Evolutionary conservation across 2,329 filamentous ascomycete species (phyloP).

Genomic region (Curvularia verruculosa): DNA sequence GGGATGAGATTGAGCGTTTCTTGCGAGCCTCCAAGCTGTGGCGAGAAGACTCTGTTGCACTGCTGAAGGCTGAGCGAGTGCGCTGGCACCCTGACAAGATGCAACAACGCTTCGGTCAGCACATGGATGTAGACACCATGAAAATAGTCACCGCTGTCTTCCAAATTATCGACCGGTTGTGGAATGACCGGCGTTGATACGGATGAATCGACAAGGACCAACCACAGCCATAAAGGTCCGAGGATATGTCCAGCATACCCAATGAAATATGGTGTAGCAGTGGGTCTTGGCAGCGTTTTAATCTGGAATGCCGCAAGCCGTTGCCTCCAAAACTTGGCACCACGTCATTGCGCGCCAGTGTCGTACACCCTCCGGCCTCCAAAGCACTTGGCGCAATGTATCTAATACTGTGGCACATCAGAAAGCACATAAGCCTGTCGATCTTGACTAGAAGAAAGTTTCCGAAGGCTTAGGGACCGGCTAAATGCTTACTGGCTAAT

Average conservation of each 20-base stretch:
- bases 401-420: slow-evolving; percentile 10
- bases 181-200: slow-evolving; percentile 61
- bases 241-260: slow-evolving; percentile 1
- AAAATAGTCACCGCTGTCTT: slow-evolving; percentile 87
- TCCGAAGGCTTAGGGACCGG: slow-evolving; percentile 28
- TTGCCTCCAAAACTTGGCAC: slow-evolving; percentile 6
- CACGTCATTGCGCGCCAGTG: background rate
- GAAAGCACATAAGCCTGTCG: slow-evolving; percentile 2
- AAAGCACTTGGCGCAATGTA: slow-evolving; percentile 16
- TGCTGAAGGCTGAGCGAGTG: slow-evolving; percentile 83
- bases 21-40: slow-evolving; percentile 62
- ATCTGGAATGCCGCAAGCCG: slow-evolving; percentile 4
- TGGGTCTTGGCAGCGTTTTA: slow-evolving; percentile 1
- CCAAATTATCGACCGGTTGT: slow-evolving; percentile 84
- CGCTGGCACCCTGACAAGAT: slow-evolving; percentile 99
- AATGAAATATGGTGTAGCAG: background rate
- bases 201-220: background rate
- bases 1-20: slow-evolving; percentile 70
- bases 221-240: background rate
- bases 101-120: slow-evolving; percentile 80
- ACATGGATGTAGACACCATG: slow-evolving; percentile 74
- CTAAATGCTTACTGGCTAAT: slow-evolving; percentile 34
- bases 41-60: slow-evolving; percentile 51
- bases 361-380: slow-evolving; percentile 3
- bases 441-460: slow-evolving; percentile 2